Percentiles rank a stretch among this genome's conserved stretches.
Conservation (phyloP, 495 filamentous ascomycete genomes). For the Penicillium longicatenatum region DNA sequence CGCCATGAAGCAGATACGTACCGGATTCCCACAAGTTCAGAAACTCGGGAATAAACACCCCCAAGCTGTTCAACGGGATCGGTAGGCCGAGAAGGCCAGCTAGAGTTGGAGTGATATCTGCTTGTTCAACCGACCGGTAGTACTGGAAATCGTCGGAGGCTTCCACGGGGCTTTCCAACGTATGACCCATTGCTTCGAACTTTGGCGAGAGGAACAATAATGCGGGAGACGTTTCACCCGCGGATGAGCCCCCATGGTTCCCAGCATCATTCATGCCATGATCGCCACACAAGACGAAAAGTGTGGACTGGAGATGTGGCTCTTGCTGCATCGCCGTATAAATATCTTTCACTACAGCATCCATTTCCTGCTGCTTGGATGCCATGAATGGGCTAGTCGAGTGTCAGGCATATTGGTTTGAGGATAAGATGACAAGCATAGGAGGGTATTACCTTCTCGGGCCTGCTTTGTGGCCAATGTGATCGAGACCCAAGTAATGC, state of each 20-base stretch:
- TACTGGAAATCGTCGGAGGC: conserved; percentile 65
- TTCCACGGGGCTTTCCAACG: conserved; percentile 42
- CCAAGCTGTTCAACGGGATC: conserved; percentile 88
- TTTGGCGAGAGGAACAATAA: conserved; percentile 91
- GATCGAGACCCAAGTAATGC: conserved; percentile 95
- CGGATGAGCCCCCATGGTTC: conserved; percentile 91
- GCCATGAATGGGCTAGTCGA: conserved; percentile 77
- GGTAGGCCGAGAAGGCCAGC: conserved; percentile 86
- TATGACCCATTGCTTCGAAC: conserved; percentile 57
- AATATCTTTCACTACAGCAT: conserved; percentile 72
- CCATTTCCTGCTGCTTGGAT: conserved; percentile 94
- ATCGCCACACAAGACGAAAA: conserved; percentile 88
- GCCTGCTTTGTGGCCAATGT: conserved; percentile 95
- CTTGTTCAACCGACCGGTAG: conserved; percentile 84
- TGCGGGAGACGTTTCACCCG: conserved; percentile 91
- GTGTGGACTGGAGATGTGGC: conserved; percentile 69
- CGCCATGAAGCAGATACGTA: conserved; percentile 24
- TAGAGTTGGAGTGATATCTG: conserved; percentile 89
- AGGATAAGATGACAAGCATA: not conserved
- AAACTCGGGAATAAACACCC: conserved; percentile 80
- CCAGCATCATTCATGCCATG: conserved; percentile 99
- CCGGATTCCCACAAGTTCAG: conserved; percentile 70
- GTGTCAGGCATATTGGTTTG: conserved; percentile 12
- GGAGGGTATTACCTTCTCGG: conserved; percentile 65
- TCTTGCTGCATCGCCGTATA: conserved; percentile 73